Evolutionary conservation across 768 basidiomycete species (phyloP).

Genomic region (Pleurotus cornucopiae): DNA sequence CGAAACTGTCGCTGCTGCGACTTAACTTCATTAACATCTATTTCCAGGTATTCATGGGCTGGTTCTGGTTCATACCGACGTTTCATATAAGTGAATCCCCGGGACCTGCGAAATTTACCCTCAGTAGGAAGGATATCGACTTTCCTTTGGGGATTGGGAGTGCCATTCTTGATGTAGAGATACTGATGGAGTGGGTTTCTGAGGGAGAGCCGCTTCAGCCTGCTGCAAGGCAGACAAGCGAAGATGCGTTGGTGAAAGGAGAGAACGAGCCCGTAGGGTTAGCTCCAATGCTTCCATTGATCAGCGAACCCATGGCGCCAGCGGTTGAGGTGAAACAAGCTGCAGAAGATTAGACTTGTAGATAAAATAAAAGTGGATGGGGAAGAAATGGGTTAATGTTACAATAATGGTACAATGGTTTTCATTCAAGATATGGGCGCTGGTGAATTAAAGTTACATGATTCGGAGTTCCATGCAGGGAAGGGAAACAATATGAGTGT

Average conservation of each 20-base stretch:
- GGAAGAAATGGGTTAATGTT: not conserved
- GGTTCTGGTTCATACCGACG: conserved; percentile 83
- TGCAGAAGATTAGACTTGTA: not conserved
- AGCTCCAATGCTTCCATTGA: not conserved
- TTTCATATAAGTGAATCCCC: conserved; percentile 57
- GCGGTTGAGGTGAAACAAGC: conserved; percentile 1
- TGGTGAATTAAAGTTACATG: too few species aligned
- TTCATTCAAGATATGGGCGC: not conserved
- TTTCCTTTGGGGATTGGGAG: conserved; percentile 75
- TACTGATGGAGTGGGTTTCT: conserved; percentile 51
- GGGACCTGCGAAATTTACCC: conserved; percentile 30
- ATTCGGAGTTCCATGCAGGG: too few species aligned
- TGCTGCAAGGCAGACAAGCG: conserved; percentile 1
- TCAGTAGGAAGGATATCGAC: conserved; percentile 66
- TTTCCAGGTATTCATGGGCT: conserved; percentile 67
- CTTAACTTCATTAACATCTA: not conserved
- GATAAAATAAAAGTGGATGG: not conserved
- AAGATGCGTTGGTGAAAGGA: not conserved
- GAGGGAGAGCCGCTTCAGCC: conserved; percentile 10
- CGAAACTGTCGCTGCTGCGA: not conserved
- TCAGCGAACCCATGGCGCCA: not conserved
- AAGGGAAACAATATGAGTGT: not conserved
- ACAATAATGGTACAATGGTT: too few species aligned
- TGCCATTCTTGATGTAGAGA: conserved; percentile 59
- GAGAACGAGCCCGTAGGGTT: not conserved